Evolutionary conservation across 2,329 filamentous ascomycete species (phyloP).

Genomic region (Apiospora aurea): DNA sequence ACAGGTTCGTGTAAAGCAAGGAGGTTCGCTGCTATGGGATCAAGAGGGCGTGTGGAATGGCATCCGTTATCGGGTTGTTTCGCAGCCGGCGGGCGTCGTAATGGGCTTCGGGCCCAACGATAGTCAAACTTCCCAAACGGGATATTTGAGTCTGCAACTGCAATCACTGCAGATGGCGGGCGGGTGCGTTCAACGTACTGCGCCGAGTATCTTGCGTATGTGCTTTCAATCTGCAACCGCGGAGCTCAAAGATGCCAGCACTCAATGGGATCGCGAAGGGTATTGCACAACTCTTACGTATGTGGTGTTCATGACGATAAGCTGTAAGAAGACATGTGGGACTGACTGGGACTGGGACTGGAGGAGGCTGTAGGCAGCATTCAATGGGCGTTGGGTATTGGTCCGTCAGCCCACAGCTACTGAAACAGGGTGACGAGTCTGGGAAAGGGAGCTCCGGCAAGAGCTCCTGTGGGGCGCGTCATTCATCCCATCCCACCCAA

Average conservation of each 20-base stretch:
- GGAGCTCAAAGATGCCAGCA: neutral
- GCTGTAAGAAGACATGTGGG: conserved; percentile 9
- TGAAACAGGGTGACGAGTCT: conserved; percentile 14
- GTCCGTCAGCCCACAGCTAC: neutral
- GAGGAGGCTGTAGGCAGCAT: conserved; percentile 7
- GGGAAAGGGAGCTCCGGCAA: neutral
- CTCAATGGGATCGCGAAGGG: neutral
- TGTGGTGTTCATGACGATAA: neutral
- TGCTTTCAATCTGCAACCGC: neutral
- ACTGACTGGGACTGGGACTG: neutral
- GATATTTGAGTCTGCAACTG: neutral
- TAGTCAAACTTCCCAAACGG: conserved; percentile 9
- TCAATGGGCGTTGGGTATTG: neutral
- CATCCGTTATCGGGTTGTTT: neutral
- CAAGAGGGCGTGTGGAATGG: neutral
- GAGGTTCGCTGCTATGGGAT: neutral
- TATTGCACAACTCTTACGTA: conserved; percentile 18
- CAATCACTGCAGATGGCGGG: conserved; percentile 6
- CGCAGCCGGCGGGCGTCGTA: conserved; percentile 8
- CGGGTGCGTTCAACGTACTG: conserved; percentile 4
- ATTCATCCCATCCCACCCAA: neutral
- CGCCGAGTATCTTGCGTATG: neutral
- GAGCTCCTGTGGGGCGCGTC: conserved; percentile 13
- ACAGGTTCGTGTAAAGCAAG: neutral
- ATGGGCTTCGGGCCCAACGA: conserved; percentile 13